These are phyloP conservation scores for Hymenochaete sp. DNA, from an alignment of 1,284 basidiomycete species.

Conservation along the genomic window DNA sequence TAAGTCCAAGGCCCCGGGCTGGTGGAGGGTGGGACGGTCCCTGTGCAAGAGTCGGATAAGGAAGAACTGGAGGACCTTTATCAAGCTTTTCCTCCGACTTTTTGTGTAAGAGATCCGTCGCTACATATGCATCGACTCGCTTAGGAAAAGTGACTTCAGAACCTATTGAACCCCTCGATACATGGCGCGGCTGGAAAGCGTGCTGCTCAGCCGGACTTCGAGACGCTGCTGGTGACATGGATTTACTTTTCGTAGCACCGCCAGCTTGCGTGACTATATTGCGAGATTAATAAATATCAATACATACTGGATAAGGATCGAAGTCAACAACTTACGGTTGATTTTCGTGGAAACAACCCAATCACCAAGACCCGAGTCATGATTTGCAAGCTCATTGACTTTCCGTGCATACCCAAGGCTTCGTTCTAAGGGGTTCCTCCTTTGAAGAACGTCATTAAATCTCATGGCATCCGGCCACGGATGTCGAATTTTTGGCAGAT, in stretches of 20 bases:
- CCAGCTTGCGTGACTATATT: slow-evolving; percentile 11
- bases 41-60: slow-evolving; percentile 58
- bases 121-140: slow-evolving; percentile 63
- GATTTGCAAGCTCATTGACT: slow-evolving; percentile 72
- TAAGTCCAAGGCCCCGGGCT: slow-evolving; percentile 10
- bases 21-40: slow-evolving; percentile 21
- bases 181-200: slow-evolving; percentile 46
- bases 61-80: slow-evolving; percentile 52
- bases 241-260: slow-evolving; percentile 2
- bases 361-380: slow-evolving; percentile 71
- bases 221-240: slow-evolving; percentile 4
- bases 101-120: slow-evolving; percentile 59
- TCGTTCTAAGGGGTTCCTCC: slow-evolving; percentile 61
- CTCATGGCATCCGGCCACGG: slow-evolving; percentile 67
- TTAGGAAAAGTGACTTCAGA: slow-evolving; percentile 73
- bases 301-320: neutral
- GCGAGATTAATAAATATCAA: neutral
- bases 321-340: slow-evolving; percentile 39
- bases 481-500: slow-evolving; percentile 34
- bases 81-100: slow-evolving; percentile 37
- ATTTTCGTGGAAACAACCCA: slow-evolving; percentile 59
- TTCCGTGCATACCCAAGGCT: slow-evolving; percentile 72
- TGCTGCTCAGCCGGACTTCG: slow-evolving; percentile 18
- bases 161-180: slow-evolving; percentile 59
- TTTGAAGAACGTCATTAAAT: slow-evolving; percentile 53